phyloP scores from a whole-genome alignment of 345 rosid genomes.

The Alliaria petiolata region DNA sequence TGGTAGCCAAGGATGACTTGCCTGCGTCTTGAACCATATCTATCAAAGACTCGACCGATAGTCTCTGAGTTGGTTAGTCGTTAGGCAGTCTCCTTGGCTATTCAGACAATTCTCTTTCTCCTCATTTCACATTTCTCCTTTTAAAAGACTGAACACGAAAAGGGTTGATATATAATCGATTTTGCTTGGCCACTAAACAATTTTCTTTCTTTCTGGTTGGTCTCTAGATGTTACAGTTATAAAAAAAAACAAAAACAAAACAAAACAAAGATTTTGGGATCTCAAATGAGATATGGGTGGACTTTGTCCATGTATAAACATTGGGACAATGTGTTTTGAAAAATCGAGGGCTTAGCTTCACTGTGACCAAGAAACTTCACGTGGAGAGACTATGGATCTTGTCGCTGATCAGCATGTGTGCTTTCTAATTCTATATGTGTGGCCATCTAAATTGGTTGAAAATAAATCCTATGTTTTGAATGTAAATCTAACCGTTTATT shows the following conservation, averaged over 20 bases:
- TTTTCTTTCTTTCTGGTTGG: background rate
- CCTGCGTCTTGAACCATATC: constrained; percentile 18
- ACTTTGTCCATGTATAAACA: constrained; percentile 17
- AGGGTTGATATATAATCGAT: background rate
- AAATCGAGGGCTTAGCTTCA: constrained; percentile 10
- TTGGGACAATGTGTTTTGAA: constrained; percentile 8
- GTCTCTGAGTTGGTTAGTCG: constrained; percentile 4
- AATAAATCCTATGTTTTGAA: no score
- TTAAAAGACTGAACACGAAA: background rate
- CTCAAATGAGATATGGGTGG: background rate
- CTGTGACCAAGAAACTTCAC: constrained; percentile 29
- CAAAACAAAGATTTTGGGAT: background rate
- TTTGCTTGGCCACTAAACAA: background rate
- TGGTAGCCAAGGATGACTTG: constrained; percentile 39
- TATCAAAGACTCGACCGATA: constrained; percentile 3
- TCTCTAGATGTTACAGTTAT: background rate
- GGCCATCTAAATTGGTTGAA: background rate
- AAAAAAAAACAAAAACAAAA: background rate
- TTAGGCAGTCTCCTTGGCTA: constrained; percentile 37
- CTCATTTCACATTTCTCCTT: constrained; percentile 22
- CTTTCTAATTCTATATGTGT: background rate
- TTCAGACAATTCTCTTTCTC: constrained; percentile 27
- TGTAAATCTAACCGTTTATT: no score
- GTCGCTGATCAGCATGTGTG: constrained; percentile 22
- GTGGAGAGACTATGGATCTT: constrained; percentile 26